Evolutionary conservation across 768 basidiomycete genomes (phyloP).

Genomic region (Royoungia palumana): DNA sequence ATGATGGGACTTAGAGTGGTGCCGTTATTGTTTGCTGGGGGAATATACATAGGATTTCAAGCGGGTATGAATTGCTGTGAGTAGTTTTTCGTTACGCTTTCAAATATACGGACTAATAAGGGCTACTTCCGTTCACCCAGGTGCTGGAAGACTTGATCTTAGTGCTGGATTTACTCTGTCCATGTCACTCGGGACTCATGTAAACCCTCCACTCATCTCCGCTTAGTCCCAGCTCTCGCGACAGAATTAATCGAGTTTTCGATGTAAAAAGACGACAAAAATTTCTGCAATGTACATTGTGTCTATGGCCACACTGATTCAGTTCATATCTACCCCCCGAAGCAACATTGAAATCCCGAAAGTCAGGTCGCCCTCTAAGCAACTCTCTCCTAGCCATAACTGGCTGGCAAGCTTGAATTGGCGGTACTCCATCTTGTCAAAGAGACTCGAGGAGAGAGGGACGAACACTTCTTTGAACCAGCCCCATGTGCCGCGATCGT

Average conservation of each 20-base stretch:
- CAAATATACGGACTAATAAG: not conserved
- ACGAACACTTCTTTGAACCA: constrained; percentile 42
- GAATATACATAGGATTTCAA: not conserved
- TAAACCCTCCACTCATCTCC: too few relatives aligned
- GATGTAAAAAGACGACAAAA: not conserved
- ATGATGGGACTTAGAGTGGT: not conserved
- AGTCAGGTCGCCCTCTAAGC: constrained; percentile 24
- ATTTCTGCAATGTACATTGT: too few relatives aligned
- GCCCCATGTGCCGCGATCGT: constrained; percentile 23
- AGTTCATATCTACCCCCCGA: constrained; percentile 36
- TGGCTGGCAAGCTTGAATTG: constrained; percentile 38
- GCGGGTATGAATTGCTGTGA: not conserved
- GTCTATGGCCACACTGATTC: too few relatives aligned
- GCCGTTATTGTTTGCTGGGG: constrained; percentile 6
- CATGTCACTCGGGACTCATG: too few relatives aligned
- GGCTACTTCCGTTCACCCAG: not conserved
- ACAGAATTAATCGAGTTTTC: too few relatives aligned
- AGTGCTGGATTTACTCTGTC: not conserved
- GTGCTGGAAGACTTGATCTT: not conserved
- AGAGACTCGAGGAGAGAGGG: constrained; percentile 46
- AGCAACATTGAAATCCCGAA: constrained; percentile 46
- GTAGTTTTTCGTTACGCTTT: not conserved
- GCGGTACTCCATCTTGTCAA: constrained; percentile 45
- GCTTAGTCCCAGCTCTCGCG: too few relatives aligned
- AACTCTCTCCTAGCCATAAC: constrained; percentile 35